phyloP scores from a whole-genome alignment of 2,329 filamentous ascomycete species.

The Aspergillus arachidicola region DNA sequence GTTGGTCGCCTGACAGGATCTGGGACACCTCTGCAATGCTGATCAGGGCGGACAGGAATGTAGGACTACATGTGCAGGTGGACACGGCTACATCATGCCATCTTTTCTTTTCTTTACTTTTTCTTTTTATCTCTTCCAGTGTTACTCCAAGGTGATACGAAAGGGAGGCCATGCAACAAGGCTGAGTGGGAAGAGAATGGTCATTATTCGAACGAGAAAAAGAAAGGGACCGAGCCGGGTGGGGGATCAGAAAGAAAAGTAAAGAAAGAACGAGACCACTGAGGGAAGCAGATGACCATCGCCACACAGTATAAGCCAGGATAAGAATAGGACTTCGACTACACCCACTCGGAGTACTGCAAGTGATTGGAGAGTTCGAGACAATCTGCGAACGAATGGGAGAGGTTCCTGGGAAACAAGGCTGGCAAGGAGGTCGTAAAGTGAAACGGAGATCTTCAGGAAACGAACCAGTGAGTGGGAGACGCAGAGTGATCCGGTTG shows the following conservation, averaged over 20 bases:
- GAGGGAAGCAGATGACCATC: not conserved
- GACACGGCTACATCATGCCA: not conserved
- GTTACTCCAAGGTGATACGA: not conserved
- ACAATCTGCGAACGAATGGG: not conserved
- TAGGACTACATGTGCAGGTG: slow-evolving; percentile 4
- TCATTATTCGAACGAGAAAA: not conserved
- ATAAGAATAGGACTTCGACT: not conserved
- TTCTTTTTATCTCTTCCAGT: too few relatives aligned
- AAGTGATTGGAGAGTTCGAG: not conserved
- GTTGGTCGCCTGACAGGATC: not conserved
- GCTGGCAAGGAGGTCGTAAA: not conserved
- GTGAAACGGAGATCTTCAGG: slow-evolving; percentile 4
- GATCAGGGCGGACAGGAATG: not conserved
- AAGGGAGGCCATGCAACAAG: not conserved
- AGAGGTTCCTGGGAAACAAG: not conserved
- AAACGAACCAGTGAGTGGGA: not conserved
- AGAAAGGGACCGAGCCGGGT: too few relatives aligned
- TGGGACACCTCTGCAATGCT: not conserved
- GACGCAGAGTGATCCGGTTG: not conserved
- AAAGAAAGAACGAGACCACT: not conserved
- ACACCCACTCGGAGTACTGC: too few relatives aligned
- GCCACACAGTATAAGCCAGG: not conserved
- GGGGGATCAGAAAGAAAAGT: not conserved
- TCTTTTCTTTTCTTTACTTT: not conserved
- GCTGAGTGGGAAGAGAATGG: not conserved